Percentiles rank a stretch among this genome's conserved stretches.
Conservation (phyloP, 768 basidiomycete species). For the Floccularia luteovirens region DNA sequence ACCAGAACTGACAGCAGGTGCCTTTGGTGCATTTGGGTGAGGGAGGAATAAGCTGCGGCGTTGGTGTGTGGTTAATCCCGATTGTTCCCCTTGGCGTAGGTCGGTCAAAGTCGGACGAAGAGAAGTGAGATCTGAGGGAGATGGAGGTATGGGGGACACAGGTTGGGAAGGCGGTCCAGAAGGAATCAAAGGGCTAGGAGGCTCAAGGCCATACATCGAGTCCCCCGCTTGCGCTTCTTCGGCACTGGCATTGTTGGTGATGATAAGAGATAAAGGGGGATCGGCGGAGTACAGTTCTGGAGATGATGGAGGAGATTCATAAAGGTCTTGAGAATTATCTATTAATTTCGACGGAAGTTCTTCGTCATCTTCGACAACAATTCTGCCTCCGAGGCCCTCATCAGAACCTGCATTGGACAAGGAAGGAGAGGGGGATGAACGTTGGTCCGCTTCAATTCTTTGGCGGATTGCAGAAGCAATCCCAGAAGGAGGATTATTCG, state of each 20-base stretch:
- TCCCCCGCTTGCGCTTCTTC: conserved; percentile 2
- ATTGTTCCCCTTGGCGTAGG: conserved; percentile 16
- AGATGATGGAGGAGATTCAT: conserved; percentile 4
- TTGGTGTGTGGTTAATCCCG: conserved; percentile 16
- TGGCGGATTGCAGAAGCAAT: conserved; percentile 29
- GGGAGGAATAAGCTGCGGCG: conserved; percentile 34
- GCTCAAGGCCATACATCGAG: neutral
- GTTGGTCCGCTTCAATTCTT: conserved; percentile 21
- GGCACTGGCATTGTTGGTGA: conserved; percentile 19
- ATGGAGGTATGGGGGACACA: conserved; percentile 2
- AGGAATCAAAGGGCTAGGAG: conserved; percentile 10
- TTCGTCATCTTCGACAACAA: conserved; percentile 42
- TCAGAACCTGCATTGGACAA: neutral
- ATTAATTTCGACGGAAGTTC: conserved; percentile 21
- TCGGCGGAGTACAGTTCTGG: neutral
- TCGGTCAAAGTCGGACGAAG: conserved; percentile 23
- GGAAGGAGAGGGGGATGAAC: neutral
- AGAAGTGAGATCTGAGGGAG: conserved; percentile 10
- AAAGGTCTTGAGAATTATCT: conserved; percentile 6
- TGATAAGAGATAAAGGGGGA: conserved; percentile 11
- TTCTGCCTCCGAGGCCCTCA: conserved; percentile 18
- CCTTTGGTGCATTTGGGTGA: conserved; percentile 39
- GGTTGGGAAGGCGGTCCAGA: conserved; percentile 11
- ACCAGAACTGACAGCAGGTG: conserved; percentile 19
- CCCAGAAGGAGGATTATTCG: conserved; percentile 10